A percentile compares a stretch with the other conserved stretches of the same genome.
Conservation (phyloP, 176 grass and related monocot species). For the Lolium rigidum region DNA sequence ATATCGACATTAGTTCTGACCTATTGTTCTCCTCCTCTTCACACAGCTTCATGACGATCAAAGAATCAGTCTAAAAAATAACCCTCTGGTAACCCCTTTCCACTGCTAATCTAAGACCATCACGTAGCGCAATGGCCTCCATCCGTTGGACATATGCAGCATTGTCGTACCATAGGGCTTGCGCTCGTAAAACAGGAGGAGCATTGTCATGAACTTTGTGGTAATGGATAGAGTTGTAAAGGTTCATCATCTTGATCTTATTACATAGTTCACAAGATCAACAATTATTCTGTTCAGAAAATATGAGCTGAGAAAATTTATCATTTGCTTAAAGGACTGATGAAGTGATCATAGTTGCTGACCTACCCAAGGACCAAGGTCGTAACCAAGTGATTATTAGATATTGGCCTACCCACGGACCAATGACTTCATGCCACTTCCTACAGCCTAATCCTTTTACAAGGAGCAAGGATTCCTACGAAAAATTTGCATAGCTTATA, state of each 20-base stretch:
- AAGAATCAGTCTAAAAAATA: no score
- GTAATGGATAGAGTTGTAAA: background rate
- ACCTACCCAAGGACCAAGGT: background rate
- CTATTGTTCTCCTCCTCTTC: no score
- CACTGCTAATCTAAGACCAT: no score
- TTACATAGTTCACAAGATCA: background rate
- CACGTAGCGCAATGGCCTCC: no score
- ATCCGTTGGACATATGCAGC: no score
- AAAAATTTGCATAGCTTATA: background rate
- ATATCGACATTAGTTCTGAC: no score
- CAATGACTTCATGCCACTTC: background rate
- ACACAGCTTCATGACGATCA: no score
- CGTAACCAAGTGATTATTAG: background rate
- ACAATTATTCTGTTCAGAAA: background rate
- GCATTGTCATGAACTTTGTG: no score
- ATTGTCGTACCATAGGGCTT: no score
- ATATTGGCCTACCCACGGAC: background rate
- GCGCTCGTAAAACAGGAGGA: no score
- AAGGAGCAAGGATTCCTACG: background rate
- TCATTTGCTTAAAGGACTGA: background rate
- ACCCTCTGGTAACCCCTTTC: no score
- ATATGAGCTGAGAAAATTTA: background rate
- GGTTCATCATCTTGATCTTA: background rate
- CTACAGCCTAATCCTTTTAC: background rate
- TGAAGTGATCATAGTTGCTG: background rate